Evolutionary conservation across 2,329 filamentous ascomycete species (phyloP).

Genomic region (Leptodontidium sp.): DNA sequence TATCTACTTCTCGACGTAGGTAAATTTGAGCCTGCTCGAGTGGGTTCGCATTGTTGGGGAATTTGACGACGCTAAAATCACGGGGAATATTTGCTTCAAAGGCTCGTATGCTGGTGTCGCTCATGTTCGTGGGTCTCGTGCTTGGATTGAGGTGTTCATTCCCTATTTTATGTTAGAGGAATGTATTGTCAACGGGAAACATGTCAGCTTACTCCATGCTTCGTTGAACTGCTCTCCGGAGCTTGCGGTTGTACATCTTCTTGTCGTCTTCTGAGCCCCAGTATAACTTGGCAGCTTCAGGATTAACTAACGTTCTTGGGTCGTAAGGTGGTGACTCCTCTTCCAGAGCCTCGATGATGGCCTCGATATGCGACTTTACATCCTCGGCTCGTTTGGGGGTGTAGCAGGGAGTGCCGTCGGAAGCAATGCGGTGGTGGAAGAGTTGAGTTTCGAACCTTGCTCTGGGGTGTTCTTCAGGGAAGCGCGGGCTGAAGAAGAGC

Average conservation of each 20-base stretch:
- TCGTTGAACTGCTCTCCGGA: slow-evolving; percentile 79
- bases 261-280: slow-evolving; percentile 84
- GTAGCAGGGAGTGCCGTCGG: slow-evolving; percentile 85
- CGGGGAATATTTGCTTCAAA: background rate
- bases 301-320: slow-evolving; percentile 85
- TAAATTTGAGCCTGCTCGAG: too few species aligned
- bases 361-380: slow-evolving; percentile 82
- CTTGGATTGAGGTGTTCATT: slow-evolving; percentile 25
- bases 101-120: background rate
- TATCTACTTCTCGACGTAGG: too few species aligned
- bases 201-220: slow-evolving; percentile 63
- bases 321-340: slow-evolving; percentile 90
- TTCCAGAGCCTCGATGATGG: slow-evolving; percentile 82
- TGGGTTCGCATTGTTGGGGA: too few species aligned
- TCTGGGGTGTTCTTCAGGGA: slow-evolving; percentile 88
- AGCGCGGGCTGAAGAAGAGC: slow-evolving; percentile 81
- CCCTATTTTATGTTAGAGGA: slow-evolving; percentile 33
- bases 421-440: slow-evolving; percentile 87
- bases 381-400: slow-evolving; percentile 76
- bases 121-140: background rate
- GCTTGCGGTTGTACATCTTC: slow-evolving; percentile 82
- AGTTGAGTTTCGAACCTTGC: slow-evolving; percentile 81
- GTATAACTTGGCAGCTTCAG: slow-evolving; percentile 83
- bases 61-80: background rate
- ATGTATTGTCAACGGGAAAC: background rate